Percentiles rank a stretch among this genome's conserved stretches.
phyloP scores from a whole-genome alignment of 2,329 filamentous ascomycete genomes.

The Ophiocordyceps camponoti-saundersi region DNA sequence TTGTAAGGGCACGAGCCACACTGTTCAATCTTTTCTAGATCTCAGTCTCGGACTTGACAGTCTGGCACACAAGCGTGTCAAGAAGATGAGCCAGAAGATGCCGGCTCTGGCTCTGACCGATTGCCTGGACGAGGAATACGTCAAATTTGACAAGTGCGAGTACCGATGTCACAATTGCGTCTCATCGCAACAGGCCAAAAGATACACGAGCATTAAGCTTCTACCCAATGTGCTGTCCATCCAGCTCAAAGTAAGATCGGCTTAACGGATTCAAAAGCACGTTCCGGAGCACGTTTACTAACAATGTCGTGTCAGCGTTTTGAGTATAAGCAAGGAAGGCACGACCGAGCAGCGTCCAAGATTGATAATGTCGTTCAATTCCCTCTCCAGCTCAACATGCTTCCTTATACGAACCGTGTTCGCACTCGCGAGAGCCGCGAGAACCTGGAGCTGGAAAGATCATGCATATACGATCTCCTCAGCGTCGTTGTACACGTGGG shows the following conservation, averaged over 20 bases:
- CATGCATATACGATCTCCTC: conserved; percentile 70
- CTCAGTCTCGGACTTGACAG: conserved; percentile 75
- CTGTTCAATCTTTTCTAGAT: conserved; percentile 80
- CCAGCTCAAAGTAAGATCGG: conserved; percentile 60
- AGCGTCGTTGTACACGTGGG: conserved; percentile 89
- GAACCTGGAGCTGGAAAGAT: conserved; percentile 40
- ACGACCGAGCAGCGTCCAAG: conserved; percentile 61
- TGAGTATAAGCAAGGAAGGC: conserved; percentile 50
- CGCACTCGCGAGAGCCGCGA: conserved; percentile 31
- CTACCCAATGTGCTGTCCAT: conserved; percentile 81
- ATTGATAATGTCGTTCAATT: conserved; percentile 78
- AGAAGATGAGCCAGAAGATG: conserved; percentile 32
- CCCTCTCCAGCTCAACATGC: conserved; percentile 74
- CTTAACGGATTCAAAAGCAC: background rate
- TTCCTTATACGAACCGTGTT: conserved; percentile 66
- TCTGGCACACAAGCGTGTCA: conserved; percentile 46
- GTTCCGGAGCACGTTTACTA: background rate
- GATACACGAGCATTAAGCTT: conserved; percentile 69
- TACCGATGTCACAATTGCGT: conserved; percentile 76
- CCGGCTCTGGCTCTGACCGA: conserved; percentile 38
- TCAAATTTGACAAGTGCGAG: conserved; percentile 71
- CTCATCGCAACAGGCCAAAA: conserved; percentile 59
- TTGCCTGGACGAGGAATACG: conserved; percentile 75
- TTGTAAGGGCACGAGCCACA: conserved; percentile 66
- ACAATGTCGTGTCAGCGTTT: conserved; percentile 31